A percentile compares a stretch with the other conserved stretches of the same genome.
These are phyloP conservation scores for Crucibulum laeve DNA, from an alignment of 768 basidiomycete genomes.

Conservation along the genomic window DNA sequence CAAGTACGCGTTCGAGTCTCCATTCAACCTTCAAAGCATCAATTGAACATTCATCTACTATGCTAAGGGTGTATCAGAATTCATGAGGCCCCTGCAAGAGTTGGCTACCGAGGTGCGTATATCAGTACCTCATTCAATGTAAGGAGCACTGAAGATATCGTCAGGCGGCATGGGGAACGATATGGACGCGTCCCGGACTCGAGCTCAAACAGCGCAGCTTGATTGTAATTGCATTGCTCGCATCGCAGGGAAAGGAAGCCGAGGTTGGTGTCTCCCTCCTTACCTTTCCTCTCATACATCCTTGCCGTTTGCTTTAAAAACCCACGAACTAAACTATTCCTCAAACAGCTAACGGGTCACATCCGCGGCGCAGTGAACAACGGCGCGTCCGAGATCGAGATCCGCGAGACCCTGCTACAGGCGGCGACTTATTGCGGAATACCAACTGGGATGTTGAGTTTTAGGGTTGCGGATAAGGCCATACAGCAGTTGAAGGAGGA, in stretches of 20 bases:
- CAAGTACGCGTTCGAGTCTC: slow-evolving; percentile 16
- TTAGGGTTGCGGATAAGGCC: slow-evolving; percentile 34
- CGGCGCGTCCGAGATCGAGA: slow-evolving; percentile 37
- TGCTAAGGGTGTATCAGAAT: slow-evolving; percentile 32
- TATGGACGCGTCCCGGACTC: slow-evolving; percentile 42
- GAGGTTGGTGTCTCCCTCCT: slow-evolving; percentile 28
- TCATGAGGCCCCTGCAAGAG: slow-evolving; percentile 45
- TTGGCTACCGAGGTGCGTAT: slow-evolving; percentile 32
- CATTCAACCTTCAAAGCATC: neutral
- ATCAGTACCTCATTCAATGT: neutral
- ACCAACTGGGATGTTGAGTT: slow-evolving; percentile 37
- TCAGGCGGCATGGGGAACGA: slow-evolving; percentile 41
- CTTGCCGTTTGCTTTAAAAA: too few species aligned
- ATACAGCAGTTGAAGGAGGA: slow-evolving; percentile 33
- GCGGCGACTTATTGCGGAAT: slow-evolving; percentile 37
- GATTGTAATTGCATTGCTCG: slow-evolving; percentile 38
- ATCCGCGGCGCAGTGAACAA: slow-evolving; percentile 37
- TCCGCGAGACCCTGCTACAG: slow-evolving; percentile 39
- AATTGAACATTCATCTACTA: neutral
- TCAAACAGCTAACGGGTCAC: slow-evolving; percentile 29
- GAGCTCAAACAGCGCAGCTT: slow-evolving; percentile 42
- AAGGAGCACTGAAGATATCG: neutral
- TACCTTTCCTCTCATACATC: neutral
- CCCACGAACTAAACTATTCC: too few species aligned
- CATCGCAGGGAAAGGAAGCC: slow-evolving; percentile 36